phyloP scores from a whole-genome alignment of 2,329 filamentous ascomycete genomes.

The Diaporthe vexans region DNA sequence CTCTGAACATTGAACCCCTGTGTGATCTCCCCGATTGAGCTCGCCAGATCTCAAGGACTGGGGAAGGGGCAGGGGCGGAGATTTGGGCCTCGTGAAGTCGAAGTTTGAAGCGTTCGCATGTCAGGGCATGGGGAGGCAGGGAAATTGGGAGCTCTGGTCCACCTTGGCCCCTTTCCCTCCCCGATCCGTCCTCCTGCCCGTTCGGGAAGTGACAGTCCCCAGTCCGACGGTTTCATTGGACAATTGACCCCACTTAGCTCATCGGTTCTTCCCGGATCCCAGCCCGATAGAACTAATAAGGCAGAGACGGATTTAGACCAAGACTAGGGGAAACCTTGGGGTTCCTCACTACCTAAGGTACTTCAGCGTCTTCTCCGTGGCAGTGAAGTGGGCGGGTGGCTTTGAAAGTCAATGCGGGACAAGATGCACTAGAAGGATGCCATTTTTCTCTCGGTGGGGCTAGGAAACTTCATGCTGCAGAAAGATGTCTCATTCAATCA shows the following conservation, averaged over 20 bases:
- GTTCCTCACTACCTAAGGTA: background rate
- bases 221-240: slow-evolving; percentile 15
- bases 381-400: slow-evolving; percentile 7
- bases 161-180: background rate
- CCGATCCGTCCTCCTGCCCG: slow-evolving; percentile 28
- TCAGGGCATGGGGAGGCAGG: slow-evolving; percentile 21
- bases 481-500: slow-evolving; percentile 5
- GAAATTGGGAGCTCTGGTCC: slow-evolving; percentile 19
- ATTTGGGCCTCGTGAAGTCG: slow-evolving; percentile 37
- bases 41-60: slow-evolving; percentile 25
- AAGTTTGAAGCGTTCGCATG: slow-evolving; percentile 7
- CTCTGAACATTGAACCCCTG: slow-evolving; percentile 1
- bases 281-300: background rate
- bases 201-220: slow-evolving; percentile 25
- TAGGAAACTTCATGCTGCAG: background rate
- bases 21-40: slow-evolving; percentile 19
- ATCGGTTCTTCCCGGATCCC: slow-evolving; percentile 24
- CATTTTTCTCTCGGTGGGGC: background rate
- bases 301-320: slow-evolving; percentile 33
- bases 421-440: slow-evolving; percentile 19
- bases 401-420: slow-evolving; percentile 12
- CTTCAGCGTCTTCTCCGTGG: background rate
- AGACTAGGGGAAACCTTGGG: slow-evolving; percentile 14
- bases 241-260: background rate
- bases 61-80: slow-evolving; percentile 23